These are phyloP conservation scores for Paralagenidium karlingii DNA, from an alignment of 352 stramenopile genomes.

Conservation along the genomic window DNA sequence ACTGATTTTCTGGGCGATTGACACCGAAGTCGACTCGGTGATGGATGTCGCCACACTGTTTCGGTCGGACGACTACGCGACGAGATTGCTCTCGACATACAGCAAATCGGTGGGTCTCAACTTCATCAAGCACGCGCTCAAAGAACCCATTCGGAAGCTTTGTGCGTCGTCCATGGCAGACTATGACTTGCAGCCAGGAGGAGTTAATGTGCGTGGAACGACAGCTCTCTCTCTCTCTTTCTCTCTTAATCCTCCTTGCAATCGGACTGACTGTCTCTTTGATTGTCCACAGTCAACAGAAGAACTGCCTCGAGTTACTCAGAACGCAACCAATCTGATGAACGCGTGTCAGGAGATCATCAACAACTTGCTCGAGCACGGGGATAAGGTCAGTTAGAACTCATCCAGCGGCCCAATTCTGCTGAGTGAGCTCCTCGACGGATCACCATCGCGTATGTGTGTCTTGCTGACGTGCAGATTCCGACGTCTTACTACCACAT, in stretches of 20 bases:
- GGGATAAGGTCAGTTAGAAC: slow-evolving; percentile 15
- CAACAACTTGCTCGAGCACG: slow-evolving; percentile 63
- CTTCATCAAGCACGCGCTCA: slow-evolving; percentile 48
- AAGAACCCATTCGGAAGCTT: slow-evolving; percentile 47
- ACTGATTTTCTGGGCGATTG: slow-evolving; percentile 61
- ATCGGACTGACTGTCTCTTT: background rate
- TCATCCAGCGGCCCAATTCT: background rate
- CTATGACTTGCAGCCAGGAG: slow-evolving; percentile 55
- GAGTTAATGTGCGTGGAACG: slow-evolving; percentile 23
- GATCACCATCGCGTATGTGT: no score
- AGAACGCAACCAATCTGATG: slow-evolving; percentile 73
- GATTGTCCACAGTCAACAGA: background rate
- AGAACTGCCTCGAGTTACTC: background rate
- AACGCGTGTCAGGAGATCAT: slow-evolving; percentile 69
- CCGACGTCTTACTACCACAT: slow-evolving; percentile 65
- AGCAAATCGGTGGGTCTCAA: slow-evolving; percentile 58
- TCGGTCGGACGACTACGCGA: slow-evolving; percentile 63
- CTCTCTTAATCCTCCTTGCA: background rate
- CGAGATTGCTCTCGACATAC: slow-evolving; percentile 56
- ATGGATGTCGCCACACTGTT: slow-evolving; percentile 72
- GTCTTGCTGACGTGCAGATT: slow-evolving; percentile 21
- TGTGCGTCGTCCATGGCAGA: slow-evolving; percentile 53
- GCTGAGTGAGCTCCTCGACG: no score
- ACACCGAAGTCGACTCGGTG: slow-evolving; percentile 58
- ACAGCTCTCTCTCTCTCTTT: background rate